Percentiles rank a stretch among this genome's conserved stretches.
phyloP scores from a whole-genome alignment of 2,329 filamentous ascomycete genomes.

The Aspergillus sp. region DNA sequence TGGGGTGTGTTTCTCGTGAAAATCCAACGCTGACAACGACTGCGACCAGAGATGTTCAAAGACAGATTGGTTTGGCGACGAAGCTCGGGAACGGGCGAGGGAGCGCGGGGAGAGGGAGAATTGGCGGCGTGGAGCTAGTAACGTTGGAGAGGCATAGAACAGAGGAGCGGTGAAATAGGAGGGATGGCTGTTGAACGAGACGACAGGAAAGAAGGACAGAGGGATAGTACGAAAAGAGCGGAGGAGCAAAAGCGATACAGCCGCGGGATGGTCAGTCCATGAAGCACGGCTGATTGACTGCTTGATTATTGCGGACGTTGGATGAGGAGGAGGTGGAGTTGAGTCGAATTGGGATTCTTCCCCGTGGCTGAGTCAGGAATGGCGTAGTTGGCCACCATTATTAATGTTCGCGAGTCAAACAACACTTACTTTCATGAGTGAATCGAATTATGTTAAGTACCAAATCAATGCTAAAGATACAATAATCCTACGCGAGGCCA shows the following conservation, averaged over 20 bases:
- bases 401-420: constrained; percentile 3
- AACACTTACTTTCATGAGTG: not conserved
- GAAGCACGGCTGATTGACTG: constrained; percentile 9
- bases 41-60: not conserved
- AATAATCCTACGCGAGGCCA: constrained; percentile 7
- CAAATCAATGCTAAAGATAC: constrained; percentile 10
- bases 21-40: not conserved
- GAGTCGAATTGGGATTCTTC: constrained; percentile 8
- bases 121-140: constrained; percentile 23
- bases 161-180: constrained; percentile 16
- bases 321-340: constrained; percentile 7
- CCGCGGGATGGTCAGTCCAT: constrained; percentile 11
- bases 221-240: constrained; percentile 17
- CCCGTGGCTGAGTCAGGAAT: constrained; percentile 14
- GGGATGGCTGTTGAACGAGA: not conserved
- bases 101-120: constrained; percentile 18
- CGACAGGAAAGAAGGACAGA: constrained; percentile 10
- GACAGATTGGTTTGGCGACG: constrained; percentile 8
- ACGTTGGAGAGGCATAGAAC: constrained; percentile 19
- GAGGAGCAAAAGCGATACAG: constrained; percentile 12
- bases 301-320: constrained; percentile 4
- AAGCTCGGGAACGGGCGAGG: constrained; percentile 13
- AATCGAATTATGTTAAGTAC: constrained; percentile 5
- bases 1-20: not conserved
- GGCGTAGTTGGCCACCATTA: constrained; percentile 1